Percentiles rank a stretch among this genome's conserved stretches.
phyloP scores from a whole-genome alignment of 2,329 filamentous ascomycete genomes.

The Thielaviopsis populi region DNA sequence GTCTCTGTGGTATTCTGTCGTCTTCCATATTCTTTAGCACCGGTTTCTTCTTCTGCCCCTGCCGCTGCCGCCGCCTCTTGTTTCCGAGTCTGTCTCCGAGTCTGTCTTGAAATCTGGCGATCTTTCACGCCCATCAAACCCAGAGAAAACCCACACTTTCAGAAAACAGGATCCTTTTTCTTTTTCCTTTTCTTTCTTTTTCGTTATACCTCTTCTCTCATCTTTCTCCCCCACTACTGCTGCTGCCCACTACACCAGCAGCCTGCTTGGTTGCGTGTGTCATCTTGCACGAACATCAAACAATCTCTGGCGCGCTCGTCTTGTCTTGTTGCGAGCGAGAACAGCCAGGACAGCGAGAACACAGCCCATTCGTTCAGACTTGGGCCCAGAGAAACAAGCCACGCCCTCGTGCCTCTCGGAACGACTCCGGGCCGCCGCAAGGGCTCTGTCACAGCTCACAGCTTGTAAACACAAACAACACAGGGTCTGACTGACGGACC shows the following conservation, averaged over 20 bases:
- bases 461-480: not conserved
- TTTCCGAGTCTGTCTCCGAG: not conserved
- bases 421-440: not conserved
- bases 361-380: not conserved
- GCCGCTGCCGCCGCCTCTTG: not conserved
- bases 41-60: not conserved
- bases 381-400: not conserved
- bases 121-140: slow-evolving; percentile 1
- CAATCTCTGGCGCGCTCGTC: not conserved
- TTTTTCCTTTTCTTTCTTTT: slow-evolving; percentile 18
- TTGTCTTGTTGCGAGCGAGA: not conserved
- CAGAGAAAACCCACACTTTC: not conserved
- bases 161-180: slow-evolving; percentile 7
- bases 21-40: not conserved
- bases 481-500: too few species aligned
- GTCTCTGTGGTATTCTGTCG: not conserved
- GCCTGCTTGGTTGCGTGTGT: not conserved
- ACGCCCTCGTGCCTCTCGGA: not conserved
- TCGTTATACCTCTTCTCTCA: not conserved
- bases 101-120: not conserved
- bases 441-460: not conserved
- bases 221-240: not conserved
- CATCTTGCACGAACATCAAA: slow-evolving; percentile 1
- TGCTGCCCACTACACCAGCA: not conserved
- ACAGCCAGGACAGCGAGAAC: too few species aligned